Conservation (phyloP, 805 yeast species). For the Tetrapisispora phaffii region DNA sequence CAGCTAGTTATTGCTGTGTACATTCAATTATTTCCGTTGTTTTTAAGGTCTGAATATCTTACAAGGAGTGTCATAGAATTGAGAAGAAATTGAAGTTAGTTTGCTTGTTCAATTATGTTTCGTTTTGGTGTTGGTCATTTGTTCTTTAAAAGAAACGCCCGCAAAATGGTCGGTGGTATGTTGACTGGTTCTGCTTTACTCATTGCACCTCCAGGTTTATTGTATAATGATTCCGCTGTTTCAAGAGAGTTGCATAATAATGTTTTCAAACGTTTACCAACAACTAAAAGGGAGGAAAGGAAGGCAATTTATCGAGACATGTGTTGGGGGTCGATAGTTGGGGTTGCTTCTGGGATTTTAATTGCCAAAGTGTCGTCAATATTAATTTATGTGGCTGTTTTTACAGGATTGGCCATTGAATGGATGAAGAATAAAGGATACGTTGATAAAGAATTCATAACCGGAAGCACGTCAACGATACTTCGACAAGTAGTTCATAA, state of each 20-base stretch:
- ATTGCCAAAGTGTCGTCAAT: constrained; percentile 9
- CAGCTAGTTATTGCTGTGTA: too few species aligned
- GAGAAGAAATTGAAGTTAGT: too few species aligned
- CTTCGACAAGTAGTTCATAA: constrained; percentile 5
- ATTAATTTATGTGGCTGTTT: constrained; percentile 7
- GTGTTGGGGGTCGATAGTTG: constrained; percentile 10
- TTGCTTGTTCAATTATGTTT: not conserved
- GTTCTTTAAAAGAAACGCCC: not conserved
- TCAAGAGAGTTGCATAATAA: not conserved
- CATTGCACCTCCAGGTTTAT: not conserved
- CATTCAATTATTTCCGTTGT: too few species aligned
- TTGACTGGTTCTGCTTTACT: not conserved
- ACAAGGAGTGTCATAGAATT: too few species aligned
- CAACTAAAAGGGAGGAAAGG: not conserved
- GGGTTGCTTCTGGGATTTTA: constrained; percentile 7
- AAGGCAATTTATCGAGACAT: constrained; percentile 6
- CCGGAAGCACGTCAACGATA: constrained; percentile 3
- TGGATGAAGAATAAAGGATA: constrained; percentile 9
- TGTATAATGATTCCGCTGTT: not conserved
- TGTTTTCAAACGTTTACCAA: not conserved
- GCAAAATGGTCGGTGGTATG: not conserved
- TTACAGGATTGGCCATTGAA: constrained; percentile 6
- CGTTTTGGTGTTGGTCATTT: not conserved
- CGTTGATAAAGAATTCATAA: constrained; percentile 5
- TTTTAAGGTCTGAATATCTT: too few species aligned